phyloP scores from a whole-genome alignment of 805 yeast genomes.

The Candida mattraensis region DNA sequence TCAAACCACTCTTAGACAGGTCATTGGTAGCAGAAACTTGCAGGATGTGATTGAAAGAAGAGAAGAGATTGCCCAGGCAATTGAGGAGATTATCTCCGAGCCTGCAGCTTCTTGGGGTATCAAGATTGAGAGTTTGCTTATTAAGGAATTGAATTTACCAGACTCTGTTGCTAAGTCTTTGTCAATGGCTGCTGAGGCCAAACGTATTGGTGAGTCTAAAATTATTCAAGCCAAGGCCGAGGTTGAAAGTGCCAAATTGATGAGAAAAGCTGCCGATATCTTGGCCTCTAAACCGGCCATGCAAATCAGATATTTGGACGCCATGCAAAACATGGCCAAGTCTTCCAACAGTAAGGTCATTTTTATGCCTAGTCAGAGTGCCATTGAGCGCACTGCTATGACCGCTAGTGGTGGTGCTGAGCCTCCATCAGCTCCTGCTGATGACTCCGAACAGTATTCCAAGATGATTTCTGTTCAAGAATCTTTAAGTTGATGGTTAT shows the following conservation, averaged over 20 bases:
- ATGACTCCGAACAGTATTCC: conserved; percentile 8
- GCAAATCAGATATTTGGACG: conserved; percentile 77
- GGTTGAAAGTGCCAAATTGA: conserved; percentile 70
- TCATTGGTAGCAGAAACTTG: conserved; percentile 60
- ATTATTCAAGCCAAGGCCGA: conserved; percentile 74
- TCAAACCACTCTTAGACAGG: conserved; percentile 72
- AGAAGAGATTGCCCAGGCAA: conserved; percentile 67
- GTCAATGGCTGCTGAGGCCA: conserved; percentile 74
- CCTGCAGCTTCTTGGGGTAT: conserved; percentile 75
- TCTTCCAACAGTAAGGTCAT: conserved; percentile 64
- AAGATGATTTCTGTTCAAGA: conserved; percentile 15
- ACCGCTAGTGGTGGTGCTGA: conserved; percentile 13
- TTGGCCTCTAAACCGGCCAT: conserved; percentile 72
- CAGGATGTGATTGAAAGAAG: conserved; percentile 75
- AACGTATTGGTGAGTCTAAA: conserved; percentile 74
- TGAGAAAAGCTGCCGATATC: conserved; percentile 78
- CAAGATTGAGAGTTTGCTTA: conserved; percentile 61
- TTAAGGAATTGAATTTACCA: conserved; percentile 63
- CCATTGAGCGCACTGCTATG: conserved; percentile 33
- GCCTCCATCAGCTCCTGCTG: conserved; percentile 7
- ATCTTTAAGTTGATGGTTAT: too few relatives aligned
- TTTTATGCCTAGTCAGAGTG: conserved; percentile 61
- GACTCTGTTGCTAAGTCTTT: conserved; percentile 55
- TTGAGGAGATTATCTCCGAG: conserved; percentile 57
- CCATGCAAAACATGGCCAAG: conserved; percentile 73